phyloP scores from a whole-genome alignment of 192 early-diverging fungal species.

The Backusella liffmaniae region DNA sequence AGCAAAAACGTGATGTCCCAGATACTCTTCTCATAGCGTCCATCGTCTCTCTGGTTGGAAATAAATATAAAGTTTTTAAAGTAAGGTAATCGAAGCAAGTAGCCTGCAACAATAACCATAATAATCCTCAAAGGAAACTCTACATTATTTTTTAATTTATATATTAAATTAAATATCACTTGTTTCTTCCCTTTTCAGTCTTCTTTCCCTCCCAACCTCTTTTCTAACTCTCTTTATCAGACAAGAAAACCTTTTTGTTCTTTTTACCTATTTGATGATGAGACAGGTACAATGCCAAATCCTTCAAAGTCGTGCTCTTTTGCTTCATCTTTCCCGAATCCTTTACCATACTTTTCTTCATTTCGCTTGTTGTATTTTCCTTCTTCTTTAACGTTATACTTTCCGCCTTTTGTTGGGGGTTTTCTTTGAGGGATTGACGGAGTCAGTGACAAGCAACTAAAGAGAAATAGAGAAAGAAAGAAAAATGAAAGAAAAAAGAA shows the following conservation, averaged over 20 bases:
- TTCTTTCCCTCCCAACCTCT: not conserved
- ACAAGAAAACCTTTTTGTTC: not conserved
- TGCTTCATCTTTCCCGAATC: not conserved
- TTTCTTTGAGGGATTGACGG: not conserved
- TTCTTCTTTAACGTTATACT: not conserved
- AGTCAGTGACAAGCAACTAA: not conserved
- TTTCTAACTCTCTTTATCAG: not conserved
- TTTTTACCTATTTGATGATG: slow-evolving; percentile 42
- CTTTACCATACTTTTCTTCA: slow-evolving; percentile 11
- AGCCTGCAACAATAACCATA: slow-evolving; percentile 28
- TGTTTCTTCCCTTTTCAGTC: not conserved
- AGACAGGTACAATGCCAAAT: slow-evolving; percentile 26
- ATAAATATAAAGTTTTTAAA: slow-evolving; percentile 36
- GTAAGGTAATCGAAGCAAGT: slow-evolving; percentile 33
- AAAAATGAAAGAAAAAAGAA: not conserved
- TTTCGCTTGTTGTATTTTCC: not conserved
- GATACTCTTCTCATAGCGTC: slow-evolving; percentile 51
- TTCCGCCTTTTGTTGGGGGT: not conserved
- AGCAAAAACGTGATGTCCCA: slow-evolving; percentile 63
- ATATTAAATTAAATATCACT: not conserved
- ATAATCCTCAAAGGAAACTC: slow-evolving; percentile 44
- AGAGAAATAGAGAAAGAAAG: not conserved
- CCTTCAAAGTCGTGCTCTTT: slow-evolving; percentile 4
- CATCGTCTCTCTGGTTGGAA: slow-evolving; percentile 23
- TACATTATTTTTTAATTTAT: slow-evolving; percentile 3